A percentile compares a stretch with the other conserved stretches of the same genome.
These are phyloP conservation scores for Rhododendron griersonianum DNA, from an alignment of 148 eudicot species.

Conservation along the genomic window DNA sequence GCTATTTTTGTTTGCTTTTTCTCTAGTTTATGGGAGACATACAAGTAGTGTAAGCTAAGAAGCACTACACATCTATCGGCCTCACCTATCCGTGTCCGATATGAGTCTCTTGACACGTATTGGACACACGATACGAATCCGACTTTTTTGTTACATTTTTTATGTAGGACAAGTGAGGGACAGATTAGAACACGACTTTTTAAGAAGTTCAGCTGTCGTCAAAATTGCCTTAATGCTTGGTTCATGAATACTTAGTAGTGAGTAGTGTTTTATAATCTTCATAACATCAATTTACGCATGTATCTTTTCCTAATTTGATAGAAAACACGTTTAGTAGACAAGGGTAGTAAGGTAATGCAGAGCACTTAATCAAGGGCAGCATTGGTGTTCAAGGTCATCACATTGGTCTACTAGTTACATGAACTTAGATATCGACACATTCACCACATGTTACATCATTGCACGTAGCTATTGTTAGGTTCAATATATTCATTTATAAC, in stretches of 20 bases:
- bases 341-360: background rate
- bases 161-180: background rate
- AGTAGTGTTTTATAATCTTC: background rate
- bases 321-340: background rate
- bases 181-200: background rate
- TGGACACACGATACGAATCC: background rate
- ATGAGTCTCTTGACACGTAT: background rate
- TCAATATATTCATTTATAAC: background rate
- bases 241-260: background rate
- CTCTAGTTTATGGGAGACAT: background rate
- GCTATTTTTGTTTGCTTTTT: background rate
- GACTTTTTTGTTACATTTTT: background rate
- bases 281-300: background rate
- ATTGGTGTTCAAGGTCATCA: background rate
- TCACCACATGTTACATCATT: background rate
- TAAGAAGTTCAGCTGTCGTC: background rate
- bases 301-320: background rate
- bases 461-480: background rate
- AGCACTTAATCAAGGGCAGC: background rate
- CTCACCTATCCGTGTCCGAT: background rate
- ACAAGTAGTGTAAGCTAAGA: background rate
- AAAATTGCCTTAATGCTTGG: background rate
- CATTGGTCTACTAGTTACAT: background rate
- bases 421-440: background rate
- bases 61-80: background rate